Evolutionary conservation across 176 grass and related monocot genomes (phyloP), one percentile per base, ranked within the genome.

Genomic region (bread wheat (Triticum aestivum)): DNA sequence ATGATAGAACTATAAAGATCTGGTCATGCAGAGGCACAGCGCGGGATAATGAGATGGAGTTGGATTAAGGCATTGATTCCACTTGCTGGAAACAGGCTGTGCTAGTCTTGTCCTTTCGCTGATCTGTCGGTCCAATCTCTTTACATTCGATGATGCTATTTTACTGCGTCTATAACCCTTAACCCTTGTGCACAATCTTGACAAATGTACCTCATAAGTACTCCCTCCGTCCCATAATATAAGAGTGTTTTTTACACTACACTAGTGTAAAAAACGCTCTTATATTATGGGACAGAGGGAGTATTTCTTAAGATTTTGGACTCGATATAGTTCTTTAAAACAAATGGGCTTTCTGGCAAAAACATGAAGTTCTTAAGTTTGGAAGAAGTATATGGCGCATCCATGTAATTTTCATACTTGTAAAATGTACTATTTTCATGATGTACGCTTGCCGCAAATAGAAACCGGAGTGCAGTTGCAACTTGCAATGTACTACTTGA

Each of bases 1-100:
- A 95, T 84, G 96, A 98, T 81, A 90, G 93, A n/a, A 98, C 93
- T 1, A 98, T 98, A 77, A 96, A 98, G 87, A 88, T 98, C 79
- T 98, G 96, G 96, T 86, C 92, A 14, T 87, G 88, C 56, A 93
- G 73, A 87, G 88, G 65, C 88, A 89, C 75, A 39, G 20, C 68
- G 2, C 91, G 73, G 67, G 92, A 94, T 49, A 96, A 91, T 77
- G 63, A 38, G 24, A 98, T 98, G 96, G 92, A 98, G n/a, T 23
- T 94, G 65, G 93, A 94, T 77, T 98, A 65, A 98, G 30, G 34
- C 27, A 23, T 86, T 80, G 66, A 73, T 27, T 83, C 2, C 65
- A 15, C 82, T 72, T 12, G 30, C 15, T 42, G 29, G 20, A 65
- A 68, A 79, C 70, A 74, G 21, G 11, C 6, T 58, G 27, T 68